Evolutionary conservation across 352 stramenopile genomes (phyloP).

Genomic region (Phytopythium vexans): DNA sequence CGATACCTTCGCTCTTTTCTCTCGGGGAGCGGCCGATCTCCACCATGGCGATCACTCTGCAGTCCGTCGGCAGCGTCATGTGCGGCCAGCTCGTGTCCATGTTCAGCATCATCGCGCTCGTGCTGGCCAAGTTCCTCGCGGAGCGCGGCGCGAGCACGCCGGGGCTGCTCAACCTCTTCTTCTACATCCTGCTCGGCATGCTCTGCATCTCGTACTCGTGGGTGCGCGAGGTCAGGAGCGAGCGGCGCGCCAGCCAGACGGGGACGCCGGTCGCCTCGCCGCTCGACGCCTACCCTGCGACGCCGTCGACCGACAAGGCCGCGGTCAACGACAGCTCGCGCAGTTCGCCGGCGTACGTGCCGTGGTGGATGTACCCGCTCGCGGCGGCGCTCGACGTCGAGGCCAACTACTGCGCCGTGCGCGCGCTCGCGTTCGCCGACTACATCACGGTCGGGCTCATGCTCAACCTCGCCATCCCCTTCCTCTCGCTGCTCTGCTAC

Average conservation of each 20-base stretch:
- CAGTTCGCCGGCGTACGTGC: not conserved
- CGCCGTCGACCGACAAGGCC: not conserved
- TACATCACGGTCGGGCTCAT: slow-evolving; percentile 31
- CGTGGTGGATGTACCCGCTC: slow-evolving; percentile 41
- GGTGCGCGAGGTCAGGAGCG: slow-evolving; percentile 8
- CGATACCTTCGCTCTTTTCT: not conserved
- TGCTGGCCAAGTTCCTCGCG: slow-evolving; percentile 37
- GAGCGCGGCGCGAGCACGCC: slow-evolving; percentile 21
- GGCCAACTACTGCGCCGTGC: slow-evolving; percentile 32
- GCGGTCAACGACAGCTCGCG: not conserved
- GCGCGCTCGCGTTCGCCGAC: slow-evolving; percentile 26
- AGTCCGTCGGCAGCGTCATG: slow-evolving; percentile 19
- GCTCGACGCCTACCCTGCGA: not conserved
- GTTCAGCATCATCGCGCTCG: slow-evolving; percentile 29
- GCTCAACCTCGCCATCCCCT: slow-evolving; percentile 45
- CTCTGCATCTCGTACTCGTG: slow-evolving; percentile 24
- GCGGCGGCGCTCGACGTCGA: slow-evolving; percentile 40
- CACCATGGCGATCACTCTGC: slow-evolving; percentile 9
- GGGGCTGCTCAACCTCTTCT: slow-evolving; percentile 34
- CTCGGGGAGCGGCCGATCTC: not conserved
- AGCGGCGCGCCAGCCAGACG: not conserved
- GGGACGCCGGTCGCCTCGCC: slow-evolving; percentile 1
- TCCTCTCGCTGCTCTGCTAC: slow-evolving; percentile 31
- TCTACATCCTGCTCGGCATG: slow-evolving; percentile 30
- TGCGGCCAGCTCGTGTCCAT: slow-evolving; percentile 44